Evolutionary conservation across 495 filamentous ascomycete species (phyloP).

Genomic region (Pyrenopolyporus hunteri): DNA sequence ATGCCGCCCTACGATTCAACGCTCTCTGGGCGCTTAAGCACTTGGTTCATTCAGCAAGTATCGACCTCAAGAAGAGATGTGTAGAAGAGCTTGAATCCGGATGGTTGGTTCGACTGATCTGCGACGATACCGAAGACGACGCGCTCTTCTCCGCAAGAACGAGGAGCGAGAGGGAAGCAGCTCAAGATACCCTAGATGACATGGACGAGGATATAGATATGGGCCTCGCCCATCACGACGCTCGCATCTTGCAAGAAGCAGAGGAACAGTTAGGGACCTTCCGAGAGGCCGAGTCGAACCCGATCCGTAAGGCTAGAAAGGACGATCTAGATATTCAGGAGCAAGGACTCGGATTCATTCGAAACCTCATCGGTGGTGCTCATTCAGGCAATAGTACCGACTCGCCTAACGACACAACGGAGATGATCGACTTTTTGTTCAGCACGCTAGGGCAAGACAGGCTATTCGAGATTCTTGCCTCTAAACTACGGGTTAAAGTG

Average conservation of each 20-base stretch:
- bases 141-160: constrained; percentile 46
- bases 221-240: constrained; percentile 39
- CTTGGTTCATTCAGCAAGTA: constrained; percentile 69
- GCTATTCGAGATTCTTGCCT: constrained; percentile 75
- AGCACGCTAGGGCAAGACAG: constrained; percentile 72
- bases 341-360: constrained; percentile 83
- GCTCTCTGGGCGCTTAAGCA: constrained; percentile 95
- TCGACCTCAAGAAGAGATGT: constrained; percentile 73
- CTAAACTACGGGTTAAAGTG: constrained; percentile 68
- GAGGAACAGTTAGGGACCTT: constrained; percentile 57
- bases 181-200: constrained; percentile 51
- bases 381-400: constrained; percentile 71
- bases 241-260: constrained; percentile 51
- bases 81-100: constrained; percentile 76
- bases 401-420: constrained; percentile 55
- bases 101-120: constrained; percentile 81
- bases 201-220: constrained; percentile 71
- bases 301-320: constrained; percentile 64
- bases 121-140: constrained; percentile 60
- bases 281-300: constrained; percentile 61
- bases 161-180: constrained; percentile 40
- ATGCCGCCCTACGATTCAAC: constrained; percentile 74
- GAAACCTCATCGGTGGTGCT: constrained; percentile 81
- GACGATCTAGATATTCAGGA: constrained; percentile 89
- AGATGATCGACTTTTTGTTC: constrained; percentile 89